Evolutionary conservation across 2,329 filamentous ascomycete species (phyloP).

Genomic region (Trichoderma gracile): DNA sequence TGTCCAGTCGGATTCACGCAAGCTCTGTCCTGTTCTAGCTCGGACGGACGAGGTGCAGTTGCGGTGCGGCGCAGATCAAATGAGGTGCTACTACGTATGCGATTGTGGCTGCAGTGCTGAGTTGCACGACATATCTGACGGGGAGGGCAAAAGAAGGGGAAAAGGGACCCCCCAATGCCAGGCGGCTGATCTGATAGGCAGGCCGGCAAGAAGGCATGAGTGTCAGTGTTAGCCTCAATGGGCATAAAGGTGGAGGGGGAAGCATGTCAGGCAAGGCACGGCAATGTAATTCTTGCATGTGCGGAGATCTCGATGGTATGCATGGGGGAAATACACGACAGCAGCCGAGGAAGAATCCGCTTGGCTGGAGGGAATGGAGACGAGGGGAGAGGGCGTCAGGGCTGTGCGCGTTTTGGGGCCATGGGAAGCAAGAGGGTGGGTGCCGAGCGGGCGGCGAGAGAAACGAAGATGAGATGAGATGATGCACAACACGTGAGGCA

Average conservation of each 20-base stretch:
- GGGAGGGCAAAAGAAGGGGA: not conserved
- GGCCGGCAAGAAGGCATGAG: not conserved
- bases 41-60: not conserved
- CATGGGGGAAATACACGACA: constrained; percentile 30
- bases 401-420: not conserved
- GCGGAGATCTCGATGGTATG: constrained; percentile 35
- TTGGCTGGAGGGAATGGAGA: not conserved
- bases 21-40: not conserved
- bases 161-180: not conserved
- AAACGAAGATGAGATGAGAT: constrained; percentile 10
- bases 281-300: constrained; percentile 28
- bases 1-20: not conserved
- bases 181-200: constrained; percentile 8
- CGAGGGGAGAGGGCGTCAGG: not conserved
- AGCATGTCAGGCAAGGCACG: constrained; percentile 10
- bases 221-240: not conserved
- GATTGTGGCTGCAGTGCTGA: constrained; percentile 13
- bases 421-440: not conserved
- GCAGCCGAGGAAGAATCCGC: constrained; percentile 22
- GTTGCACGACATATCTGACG: constrained; percentile 17
- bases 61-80: constrained; percentile 14
- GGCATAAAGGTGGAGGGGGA: not conserved
- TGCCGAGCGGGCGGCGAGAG: not conserved
- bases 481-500: constrained; percentile 2
- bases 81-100: constrained; percentile 22